phyloP scores from a whole-genome alignment of 1,139 yeast species.

The Spathaspora sp. region DNA sequence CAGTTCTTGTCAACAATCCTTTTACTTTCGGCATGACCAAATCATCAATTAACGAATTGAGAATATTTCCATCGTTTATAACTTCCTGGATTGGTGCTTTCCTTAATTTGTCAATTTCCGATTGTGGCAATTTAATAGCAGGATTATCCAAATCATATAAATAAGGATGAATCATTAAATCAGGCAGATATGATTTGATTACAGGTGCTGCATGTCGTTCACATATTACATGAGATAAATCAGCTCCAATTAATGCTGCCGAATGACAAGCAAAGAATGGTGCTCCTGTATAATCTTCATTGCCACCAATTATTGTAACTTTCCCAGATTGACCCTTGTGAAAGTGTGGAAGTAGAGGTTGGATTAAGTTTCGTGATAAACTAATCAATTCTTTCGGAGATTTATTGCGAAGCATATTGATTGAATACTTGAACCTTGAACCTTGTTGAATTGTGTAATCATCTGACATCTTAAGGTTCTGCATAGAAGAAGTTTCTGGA shows the following conservation, averaged over 20 bases:
- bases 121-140: constrained; percentile 14
- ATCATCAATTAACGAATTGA: constrained; percentile 35
- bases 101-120: constrained; percentile 17
- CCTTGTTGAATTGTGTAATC: too few relatives aligned
- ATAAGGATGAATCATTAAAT: constrained; percentile 95
- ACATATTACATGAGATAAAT: constrained; percentile 84
- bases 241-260: constrained; percentile 83
- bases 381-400: constrained; percentile 48
- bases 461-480: background rate
- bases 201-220: constrained; percentile 75
- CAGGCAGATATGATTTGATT: constrained; percentile 87
- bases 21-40: constrained; percentile 56
- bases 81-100: constrained; percentile 22
- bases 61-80: constrained; percentile 10
- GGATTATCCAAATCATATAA: constrained; percentile 39
- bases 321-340: constrained; percentile 95
- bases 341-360: constrained; percentile 70
- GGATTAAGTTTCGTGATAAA: constrained; percentile 57
- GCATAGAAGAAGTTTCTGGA: too few relatives aligned
- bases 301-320: constrained; percentile 87
- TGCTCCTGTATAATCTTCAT: constrained; percentile 95
- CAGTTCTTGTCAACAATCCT: constrained; percentile 61
- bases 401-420: constrained; percentile 26
- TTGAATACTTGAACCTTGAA: too few relatives aligned
- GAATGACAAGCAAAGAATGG: constrained; percentile 90